Evolutionary conservation across 2,329 filamentous ascomycete genomes (phyloP), one percentile per base, ranked within the genome.

Genomic region (Fusarium equiseti): DNA sequence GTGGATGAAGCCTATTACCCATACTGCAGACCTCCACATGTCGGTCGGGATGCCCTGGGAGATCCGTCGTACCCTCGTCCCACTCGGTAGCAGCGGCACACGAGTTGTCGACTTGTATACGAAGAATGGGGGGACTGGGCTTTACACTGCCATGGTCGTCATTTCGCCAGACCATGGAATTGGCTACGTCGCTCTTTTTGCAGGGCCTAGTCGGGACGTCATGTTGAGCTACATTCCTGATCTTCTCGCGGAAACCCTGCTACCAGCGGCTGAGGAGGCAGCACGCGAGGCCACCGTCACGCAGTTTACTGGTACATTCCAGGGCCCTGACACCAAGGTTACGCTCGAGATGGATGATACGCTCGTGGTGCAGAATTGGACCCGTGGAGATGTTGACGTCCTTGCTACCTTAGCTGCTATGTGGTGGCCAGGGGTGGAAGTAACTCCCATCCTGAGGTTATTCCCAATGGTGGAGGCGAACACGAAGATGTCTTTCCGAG

Each of bases 11-110:
- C 62, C 63, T 2, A 16, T 55, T 3, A 6, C 55, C 2, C 63
- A 66, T 13, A 66, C 63, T 3, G 35, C 63, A 2, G 49, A 66
- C 1, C 15, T 35, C 6, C 13, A n/a, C 9, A 32, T 66, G 24
- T 61, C 63, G 0, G 31, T 66, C 6, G 63, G 63, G 2, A 66
- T 66, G 63, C 62, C 63, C 6, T 66, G 63, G 63, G 63, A 66
- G 45, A 66, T 66, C 1, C 38, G 54, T 2, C 63, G 63, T 5
- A 66, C n/a, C 2, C 7, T 20, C 4, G 4, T 56, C 2, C 59
- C 62, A 2, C 20, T 65, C 15, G 27, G 54, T 1, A n/a, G 22
- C 9, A 32, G 5, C 7, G 50, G 49, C 11, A 11, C 24, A 6
- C n/a, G 57, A 4, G 22, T 52, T 9, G 22, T 50, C 0, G 63